Evolutionary conservation across 768 basidiomycete species (phyloP).

Genomic region (Termitomyces sp.): DNA sequence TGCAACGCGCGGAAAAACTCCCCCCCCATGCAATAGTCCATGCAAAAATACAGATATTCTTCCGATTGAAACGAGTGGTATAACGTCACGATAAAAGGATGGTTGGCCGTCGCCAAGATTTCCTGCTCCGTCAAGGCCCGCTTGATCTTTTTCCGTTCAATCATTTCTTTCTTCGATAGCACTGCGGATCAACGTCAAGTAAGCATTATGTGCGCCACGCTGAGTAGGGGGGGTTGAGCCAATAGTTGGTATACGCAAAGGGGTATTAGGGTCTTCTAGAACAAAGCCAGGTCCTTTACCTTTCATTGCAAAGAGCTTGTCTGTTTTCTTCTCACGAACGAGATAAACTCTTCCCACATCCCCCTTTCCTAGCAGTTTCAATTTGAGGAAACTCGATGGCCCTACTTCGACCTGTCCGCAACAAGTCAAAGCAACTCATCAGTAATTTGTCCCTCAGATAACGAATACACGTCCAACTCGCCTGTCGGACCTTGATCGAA

Average conservation of each 20-base stretch:
- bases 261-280: constrained; percentile 15
- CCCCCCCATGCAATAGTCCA: constrained; percentile 99
- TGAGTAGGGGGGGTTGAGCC: constrained; percentile 6
- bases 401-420: constrained; percentile 78
- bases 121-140: constrained; percentile 98
- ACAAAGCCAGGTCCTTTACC: constrained; percentile 46
- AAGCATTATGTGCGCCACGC: constrained; percentile 30
- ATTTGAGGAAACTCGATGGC: constrained; percentile 91
- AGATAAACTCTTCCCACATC: constrained; percentile 99
- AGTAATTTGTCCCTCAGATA: constrained; percentile 6
- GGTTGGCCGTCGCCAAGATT: constrained; percentile 96
- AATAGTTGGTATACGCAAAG: constrained; percentile 6
- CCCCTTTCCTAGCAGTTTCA: constrained; percentile 97
- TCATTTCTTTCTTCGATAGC: constrained; percentile 98
- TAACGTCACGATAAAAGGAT: constrained; percentile 98
- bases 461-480: constrained; percentile 29
- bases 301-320: constrained; percentile 98
- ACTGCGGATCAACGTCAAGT: constrained; percentile 53
- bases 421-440: constrained; percentile 1
- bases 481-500: constrained; percentile 90
- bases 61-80: constrained; percentile 99
- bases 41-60: constrained; percentile 96
- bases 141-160: constrained; percentile 99
- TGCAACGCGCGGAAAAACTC: constrained; percentile 99
- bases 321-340: constrained; percentile 95